Evolutionary conservation across 192 early-diverging fungal genomes (phyloP).

Genomic region (Coemansia javaensis): DNA sequence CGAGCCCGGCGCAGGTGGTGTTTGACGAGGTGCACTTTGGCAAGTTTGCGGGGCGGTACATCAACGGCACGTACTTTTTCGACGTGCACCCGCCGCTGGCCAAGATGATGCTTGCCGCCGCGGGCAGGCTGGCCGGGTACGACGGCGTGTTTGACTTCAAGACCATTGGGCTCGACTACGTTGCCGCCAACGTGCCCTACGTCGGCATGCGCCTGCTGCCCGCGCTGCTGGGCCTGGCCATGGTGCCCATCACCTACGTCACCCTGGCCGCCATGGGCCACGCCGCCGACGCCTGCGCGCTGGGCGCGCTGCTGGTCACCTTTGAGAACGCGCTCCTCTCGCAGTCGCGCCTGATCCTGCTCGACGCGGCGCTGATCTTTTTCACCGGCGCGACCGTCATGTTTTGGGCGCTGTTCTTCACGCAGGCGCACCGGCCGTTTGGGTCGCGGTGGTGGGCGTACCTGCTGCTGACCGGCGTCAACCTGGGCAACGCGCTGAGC

Average conservation of each 20-base stretch:
- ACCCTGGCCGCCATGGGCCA: conserved; percentile 79
- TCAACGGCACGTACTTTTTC: conserved; percentile 83
- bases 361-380: conserved; percentile 84
- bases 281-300: conserved; percentile 63
- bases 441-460: conserved; percentile 77
- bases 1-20: conserved; percentile 42
- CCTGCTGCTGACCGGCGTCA: conserved; percentile 77
- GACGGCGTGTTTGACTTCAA: conserved; percentile 91
- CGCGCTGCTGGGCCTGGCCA: conserved; percentile 71
- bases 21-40: conserved; percentile 99
- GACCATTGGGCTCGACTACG: conserved; percentile 87
- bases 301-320: conserved; percentile 75
- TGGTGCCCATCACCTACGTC: conserved; percentile 78
- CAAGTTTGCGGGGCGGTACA: conserved; percentile 88
- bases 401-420: conserved; percentile 32
- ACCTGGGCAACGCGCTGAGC: conserved; percentile 66
- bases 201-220: conserved; percentile 76
- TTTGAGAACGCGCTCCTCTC: conserved; percentile 89
- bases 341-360: conserved; percentile 85
- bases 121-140: conserved; percentile 78
- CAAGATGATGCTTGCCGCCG: conserved; percentile 80
- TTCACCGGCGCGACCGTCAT: conserved; percentile 51
- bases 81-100: conserved; percentile 96
- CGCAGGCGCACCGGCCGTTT: conserved; percentile 26
- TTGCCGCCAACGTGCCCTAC: conserved; percentile 84